Conservation (phyloP, 768 basidiomycete genomes). For the Kondoa subrosea region DNA sequence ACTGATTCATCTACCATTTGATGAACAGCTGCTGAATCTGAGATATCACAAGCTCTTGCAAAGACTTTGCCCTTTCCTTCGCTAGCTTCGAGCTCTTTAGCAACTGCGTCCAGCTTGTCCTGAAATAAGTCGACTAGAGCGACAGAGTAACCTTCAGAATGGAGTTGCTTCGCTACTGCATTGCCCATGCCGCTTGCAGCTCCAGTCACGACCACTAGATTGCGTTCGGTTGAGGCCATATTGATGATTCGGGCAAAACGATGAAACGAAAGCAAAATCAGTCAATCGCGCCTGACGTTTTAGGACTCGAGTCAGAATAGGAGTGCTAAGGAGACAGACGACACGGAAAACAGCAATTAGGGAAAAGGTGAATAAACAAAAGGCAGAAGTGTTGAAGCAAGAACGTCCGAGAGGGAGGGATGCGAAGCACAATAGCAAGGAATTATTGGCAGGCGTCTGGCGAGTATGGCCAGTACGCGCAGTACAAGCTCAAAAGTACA, state of each 20-base stretch:
- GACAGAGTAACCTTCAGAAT: slow-evolving; percentile 1
- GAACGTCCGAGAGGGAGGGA: no score
- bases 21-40: background rate
- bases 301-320: no score
- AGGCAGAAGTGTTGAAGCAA: no score
- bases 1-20: background rate
- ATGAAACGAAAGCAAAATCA: background rate
- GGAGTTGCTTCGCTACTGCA: slow-evolving; percentile 3
- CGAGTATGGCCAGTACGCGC: no score
- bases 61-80: background rate
- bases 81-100: background rate
- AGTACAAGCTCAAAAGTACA: no score
- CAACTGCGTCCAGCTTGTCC: background rate
- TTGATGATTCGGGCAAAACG: background rate
- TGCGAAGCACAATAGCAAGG: no score
- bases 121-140: background rate
- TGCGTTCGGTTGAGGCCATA: background rate
- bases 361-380: no score
- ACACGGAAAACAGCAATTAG: no score
- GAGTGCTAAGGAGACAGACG: no score
- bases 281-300: no score
- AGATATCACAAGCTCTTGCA: background rate
- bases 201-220: background rate
- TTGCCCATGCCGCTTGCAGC: slow-evolving; percentile 7
- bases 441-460: no score